Conservation (phyloP, 768 basidiomycete species). For the Daedaleopsis sinensis region DNA sequence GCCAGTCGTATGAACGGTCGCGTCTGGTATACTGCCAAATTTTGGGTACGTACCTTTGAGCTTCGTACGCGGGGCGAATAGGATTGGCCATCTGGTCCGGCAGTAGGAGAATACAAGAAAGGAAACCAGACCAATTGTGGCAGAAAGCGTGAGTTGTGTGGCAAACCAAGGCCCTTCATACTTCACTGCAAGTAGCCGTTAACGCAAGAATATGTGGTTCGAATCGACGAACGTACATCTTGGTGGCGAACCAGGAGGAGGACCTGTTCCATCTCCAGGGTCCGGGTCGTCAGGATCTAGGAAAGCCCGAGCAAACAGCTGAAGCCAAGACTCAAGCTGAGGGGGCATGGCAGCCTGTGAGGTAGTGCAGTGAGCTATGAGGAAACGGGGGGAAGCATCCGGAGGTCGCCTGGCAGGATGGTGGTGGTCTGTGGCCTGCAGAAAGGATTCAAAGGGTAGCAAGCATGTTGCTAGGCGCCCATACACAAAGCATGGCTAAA, state of each 20-base stretch:
- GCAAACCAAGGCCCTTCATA: conserved; percentile 96
- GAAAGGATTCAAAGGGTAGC: not conserved
- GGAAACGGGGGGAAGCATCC: conserved; percentile 4
- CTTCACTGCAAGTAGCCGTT: conserved; percentile 48
- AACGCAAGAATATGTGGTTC: conserved; percentile 2
- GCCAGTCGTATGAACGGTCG: conserved; percentile 9
- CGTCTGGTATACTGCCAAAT: not conserved
- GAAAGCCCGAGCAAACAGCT: conserved; percentile 7
- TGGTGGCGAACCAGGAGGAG: conserved; percentile 65
- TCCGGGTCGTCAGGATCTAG: conserved; percentile 1
- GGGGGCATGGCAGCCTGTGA: conserved; percentile 6
- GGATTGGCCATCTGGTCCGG: conserved; percentile 83
- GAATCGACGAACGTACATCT: conserved; percentile 47
- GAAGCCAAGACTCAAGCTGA: not conserved
- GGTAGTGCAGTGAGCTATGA: not conserved
- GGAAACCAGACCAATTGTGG: conserved; percentile 73
- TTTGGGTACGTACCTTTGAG: conserved; percentile 71
- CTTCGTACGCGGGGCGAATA: conserved; percentile 93
- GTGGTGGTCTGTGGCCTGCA: conserved; percentile 3
- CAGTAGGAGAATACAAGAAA: conserved; percentile 91
- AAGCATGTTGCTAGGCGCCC: conserved; percentile 12
- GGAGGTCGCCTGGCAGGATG: conserved; percentile 11
- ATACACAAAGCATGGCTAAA: too few species aligned
- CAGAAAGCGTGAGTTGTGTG: conserved; percentile 83
- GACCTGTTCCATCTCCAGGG: conserved; percentile 13